These are phyloP conservation scores for Arctostaphylos glauca DNA, from an alignment of 148 eudicot species.

Conservation along the genomic window DNA sequence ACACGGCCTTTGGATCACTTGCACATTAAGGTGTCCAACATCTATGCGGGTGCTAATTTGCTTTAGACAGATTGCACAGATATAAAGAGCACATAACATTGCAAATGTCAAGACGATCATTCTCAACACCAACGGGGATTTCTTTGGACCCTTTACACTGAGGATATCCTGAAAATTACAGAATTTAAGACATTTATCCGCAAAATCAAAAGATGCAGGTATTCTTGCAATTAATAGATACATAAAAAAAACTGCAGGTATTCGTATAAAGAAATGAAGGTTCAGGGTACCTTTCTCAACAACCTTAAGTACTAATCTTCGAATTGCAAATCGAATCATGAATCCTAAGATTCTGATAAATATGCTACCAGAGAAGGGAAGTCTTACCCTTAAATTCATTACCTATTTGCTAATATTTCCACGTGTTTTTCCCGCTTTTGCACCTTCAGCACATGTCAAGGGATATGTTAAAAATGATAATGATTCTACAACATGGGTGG, in stretches of 20 bases:
- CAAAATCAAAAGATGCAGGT: background rate
- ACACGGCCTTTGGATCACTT: constrained; percentile 49
- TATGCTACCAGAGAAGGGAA: too few species aligned
- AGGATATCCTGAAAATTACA: constrained; percentile 49
- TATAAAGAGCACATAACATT: constrained; percentile 65
- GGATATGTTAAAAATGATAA: too few species aligned
- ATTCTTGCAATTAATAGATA: background rate
- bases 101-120: constrained; percentile 52
- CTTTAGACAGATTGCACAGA: constrained; percentile 52
- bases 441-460: too few species aligned
- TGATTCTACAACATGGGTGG: too few species aligned
- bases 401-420: too few species aligned
- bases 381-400: too few species aligned
- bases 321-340: too few species aligned
- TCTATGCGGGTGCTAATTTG: constrained; percentile 38
- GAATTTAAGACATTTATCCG: constrained; percentile 14
- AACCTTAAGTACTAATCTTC: too few species aligned
- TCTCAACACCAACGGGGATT: constrained; percentile 52
- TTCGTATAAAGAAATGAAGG: background rate
- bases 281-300: too few species aligned
- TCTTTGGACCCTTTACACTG: constrained; percentile 40
- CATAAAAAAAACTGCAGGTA: background rate
- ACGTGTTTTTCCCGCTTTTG: too few species aligned
- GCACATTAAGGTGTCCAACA: constrained; percentile 28
- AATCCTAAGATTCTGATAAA: too few species aligned